Conservation (phyloP, 345 rosid genomes). For the Eucalyptus globulus region DNA sequence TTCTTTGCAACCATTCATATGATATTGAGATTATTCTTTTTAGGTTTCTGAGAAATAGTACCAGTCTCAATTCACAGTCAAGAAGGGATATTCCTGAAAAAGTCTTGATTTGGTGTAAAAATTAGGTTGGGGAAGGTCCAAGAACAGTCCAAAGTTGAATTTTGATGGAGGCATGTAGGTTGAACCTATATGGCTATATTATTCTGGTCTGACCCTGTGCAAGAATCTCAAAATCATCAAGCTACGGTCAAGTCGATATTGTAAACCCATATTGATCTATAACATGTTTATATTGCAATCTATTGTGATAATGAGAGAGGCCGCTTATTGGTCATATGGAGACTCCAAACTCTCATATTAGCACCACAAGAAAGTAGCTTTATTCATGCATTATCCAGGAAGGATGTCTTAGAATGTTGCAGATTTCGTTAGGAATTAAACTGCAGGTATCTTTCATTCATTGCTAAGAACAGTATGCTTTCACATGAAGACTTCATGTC, state of each 20-base stretch:
- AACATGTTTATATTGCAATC: background rate
- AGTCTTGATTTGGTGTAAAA: background rate
- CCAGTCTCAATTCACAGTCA: background rate
- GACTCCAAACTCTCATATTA: background rate
- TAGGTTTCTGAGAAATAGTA: background rate
- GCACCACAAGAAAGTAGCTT: background rate
- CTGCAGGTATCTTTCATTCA: background rate
- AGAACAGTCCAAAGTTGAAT: background rate
- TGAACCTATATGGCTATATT: background rate
- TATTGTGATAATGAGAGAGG: background rate
- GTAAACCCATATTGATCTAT: background rate
- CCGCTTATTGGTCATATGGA: background rate
- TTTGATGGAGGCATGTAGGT: background rate
- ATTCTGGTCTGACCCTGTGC: background rate
- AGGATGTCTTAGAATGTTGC: background rate
- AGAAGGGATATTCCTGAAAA: background rate
- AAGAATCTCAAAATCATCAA: background rate
- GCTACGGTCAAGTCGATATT: background rate
- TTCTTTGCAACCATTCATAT: background rate
- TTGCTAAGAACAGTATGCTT: background rate
- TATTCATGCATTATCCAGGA: background rate
- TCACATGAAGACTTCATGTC: background rate
- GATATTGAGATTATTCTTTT: background rate
- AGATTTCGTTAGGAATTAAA: background rate
- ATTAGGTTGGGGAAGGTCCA: background rate